A percentile compares a stretch with the other conserved stretches of the same genome.
Conservation (phyloP, 1,284 basidiomycete genomes). For the Trametes pubescens region DNA sequence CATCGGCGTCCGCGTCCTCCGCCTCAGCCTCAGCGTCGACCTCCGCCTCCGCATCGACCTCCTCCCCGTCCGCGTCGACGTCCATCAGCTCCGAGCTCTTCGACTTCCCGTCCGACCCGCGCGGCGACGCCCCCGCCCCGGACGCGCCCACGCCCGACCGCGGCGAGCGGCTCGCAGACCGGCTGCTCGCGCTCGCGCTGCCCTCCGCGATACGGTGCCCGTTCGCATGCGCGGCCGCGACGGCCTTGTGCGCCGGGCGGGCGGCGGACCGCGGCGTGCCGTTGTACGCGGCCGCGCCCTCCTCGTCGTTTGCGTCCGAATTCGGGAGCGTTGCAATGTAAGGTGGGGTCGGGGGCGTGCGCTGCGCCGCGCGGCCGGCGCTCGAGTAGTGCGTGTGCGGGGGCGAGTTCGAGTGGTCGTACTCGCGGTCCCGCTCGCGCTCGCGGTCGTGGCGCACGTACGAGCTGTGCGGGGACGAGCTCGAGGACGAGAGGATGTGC, state of each 20-base stretch:
- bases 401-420: slow-evolving; percentile 34
- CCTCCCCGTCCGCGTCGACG: slow-evolving; percentile 33
- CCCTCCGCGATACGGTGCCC: slow-evolving; percentile 28
- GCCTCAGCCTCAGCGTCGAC: slow-evolving; percentile 36
- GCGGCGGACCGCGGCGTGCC: slow-evolving; percentile 13
- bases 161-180: slow-evolving; percentile 32
- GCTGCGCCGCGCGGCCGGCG: slow-evolving; percentile 20
- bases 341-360: slow-evolving; percentile 41
- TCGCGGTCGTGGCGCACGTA: slow-evolving; percentile 33
- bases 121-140: slow-evolving; percentile 22
- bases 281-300: slow-evolving; percentile 27
- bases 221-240: slow-evolving; percentile 22
- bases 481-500: slow-evolving; percentile 31
- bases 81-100: slow-evolving; percentile 32
- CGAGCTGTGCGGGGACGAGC: slow-evolving; percentile 20
- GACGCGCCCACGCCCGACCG: slow-evolving; percentile 13
- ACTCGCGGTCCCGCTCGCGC: slow-evolving; percentile 14
- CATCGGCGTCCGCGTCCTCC: slow-evolving; percentile 40
- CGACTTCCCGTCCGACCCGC: slow-evolving; percentile 31
- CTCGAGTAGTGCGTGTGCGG: slow-evolving; percentile 21
- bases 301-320: slow-evolving; percentile 36
- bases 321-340: slow-evolving; percentile 42
- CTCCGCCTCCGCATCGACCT: slow-evolving; percentile 40
- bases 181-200: slow-evolving; percentile 31
- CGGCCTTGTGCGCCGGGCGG: slow-evolving; percentile 3